Base-by-base conservation (phyloP, 176 grass and related monocot genomes). In the Thinopyrum elongatum region DNA sequence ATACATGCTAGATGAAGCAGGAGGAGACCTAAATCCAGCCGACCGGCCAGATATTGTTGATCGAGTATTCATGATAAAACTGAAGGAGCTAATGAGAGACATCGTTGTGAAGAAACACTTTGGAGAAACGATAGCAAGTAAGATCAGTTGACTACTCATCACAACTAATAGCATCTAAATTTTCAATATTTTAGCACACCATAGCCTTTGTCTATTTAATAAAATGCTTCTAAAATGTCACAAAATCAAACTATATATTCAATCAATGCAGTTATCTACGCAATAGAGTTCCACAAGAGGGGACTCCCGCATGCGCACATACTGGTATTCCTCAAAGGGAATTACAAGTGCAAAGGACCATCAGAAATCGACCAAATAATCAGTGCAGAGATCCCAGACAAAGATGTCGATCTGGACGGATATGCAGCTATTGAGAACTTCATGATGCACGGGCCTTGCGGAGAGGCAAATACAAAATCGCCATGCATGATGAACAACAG, bases 381-480 rank as follows among this genome's bases (percentile, higher is more conserved):
- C 46, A 28, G 10, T 0, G 41, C 58, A 2, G 27, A 85, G 33
- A 74, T 85, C 10, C 70, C 8, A 6, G 35, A 38, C 1, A 88
- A 83, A 3, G 4, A 77, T 1, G 16, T 61, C 0, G 58, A 83
- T 16, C 6, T 7, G 0, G 17, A 83, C 0, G 14, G 4, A 23
- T 67, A 41, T 66, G 53, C 35, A 27, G 71, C 53, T 7, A 6
- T 88, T 1, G 11, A 71, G 0, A 84, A 65, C 0, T 90, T 46
- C 14, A 87, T 86, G 78, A 82, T 86, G 17, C 71, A 78, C 3
- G 25, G 72, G 0, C 79, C 29, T 55, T 86, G 80, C 6, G 74
- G 70, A 9, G 17, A 42, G 6, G 17, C 82, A 30, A 74, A 76
- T 12, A 17, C 30, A 70, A 68, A 82, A 0, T 82, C 73, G 1